These are phyloP conservation scores for Taphrina pruni DNA, from an alignment of 1,139 yeast species.

Conservation along the genomic window DNA sequence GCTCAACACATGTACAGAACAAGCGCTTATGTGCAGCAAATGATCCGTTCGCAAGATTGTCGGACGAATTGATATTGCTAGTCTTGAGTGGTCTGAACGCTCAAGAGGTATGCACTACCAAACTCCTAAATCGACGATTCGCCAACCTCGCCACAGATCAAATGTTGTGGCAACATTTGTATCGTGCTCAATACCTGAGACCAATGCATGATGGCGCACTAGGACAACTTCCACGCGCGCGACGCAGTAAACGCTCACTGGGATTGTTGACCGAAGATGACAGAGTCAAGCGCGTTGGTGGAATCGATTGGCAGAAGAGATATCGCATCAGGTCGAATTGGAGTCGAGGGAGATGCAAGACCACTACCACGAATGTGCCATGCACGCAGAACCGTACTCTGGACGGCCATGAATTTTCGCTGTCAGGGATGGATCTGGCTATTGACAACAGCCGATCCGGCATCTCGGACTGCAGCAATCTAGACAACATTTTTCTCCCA, in stretches of 20 bases:
- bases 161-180: slow-evolving; percentile 21
- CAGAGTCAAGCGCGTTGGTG: slow-evolving; percentile 2
- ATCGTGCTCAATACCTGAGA: background rate
- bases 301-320: slow-evolving; percentile 22
- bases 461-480: background rate
- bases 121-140: slow-evolving; percentile 16
- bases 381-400: background rate
- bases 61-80: slow-evolving; percentile 26
- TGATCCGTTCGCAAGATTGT: background rate
- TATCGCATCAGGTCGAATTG: slow-evolving; percentile 31
- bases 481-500: background rate
- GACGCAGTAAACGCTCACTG: background rate
- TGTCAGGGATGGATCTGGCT: background rate
- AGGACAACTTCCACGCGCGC: background rate
- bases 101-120: slow-evolving; percentile 3
- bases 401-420: background rate
- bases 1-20: background rate
- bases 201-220: background rate
- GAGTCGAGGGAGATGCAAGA: slow-evolving; percentile 24
- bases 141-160: slow-evolving; percentile 17
- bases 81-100: slow-evolving; percentile 16
- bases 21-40: background rate
- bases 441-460: background rate
- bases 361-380: background rate
- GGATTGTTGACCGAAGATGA: slow-evolving; percentile 14